Evolutionary conservation across 2,329 filamentous ascomycete species (phyloP).

Genomic region (Lasiodiplodia theobromae): DNA sequence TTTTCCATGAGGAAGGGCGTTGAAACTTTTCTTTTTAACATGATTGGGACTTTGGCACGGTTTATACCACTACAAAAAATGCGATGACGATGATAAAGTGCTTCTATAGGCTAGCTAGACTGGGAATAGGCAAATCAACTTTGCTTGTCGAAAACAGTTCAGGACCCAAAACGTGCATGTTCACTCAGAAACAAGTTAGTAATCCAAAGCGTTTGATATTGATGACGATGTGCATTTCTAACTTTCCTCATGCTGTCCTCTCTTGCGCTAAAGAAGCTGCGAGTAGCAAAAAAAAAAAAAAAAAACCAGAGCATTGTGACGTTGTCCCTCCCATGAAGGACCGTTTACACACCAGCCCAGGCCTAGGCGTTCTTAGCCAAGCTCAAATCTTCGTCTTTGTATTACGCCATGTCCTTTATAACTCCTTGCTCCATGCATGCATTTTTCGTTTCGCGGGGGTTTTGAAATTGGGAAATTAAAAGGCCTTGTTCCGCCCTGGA

Average conservation of each 20-base stretch:
- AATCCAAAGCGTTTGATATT: not conserved
- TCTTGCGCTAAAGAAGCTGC: not conserved
- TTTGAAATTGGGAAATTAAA: not conserved
- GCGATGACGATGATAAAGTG: constrained; percentile 12
- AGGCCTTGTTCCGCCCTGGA: not conserved
- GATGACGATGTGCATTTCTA: no score
- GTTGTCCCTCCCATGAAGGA: not conserved
- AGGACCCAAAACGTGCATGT: not conserved
- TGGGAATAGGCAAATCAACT: constrained; percentile 26
- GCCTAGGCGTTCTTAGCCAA: not conserved
- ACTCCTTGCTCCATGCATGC: constrained; percentile 20
- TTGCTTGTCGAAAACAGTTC: not conserved
- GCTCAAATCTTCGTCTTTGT: not conserved
- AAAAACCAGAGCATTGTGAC: not conserved
- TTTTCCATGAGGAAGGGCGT: constrained; percentile 13
- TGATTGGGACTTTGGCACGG: constrained; percentile 2
- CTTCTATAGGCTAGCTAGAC: constrained; percentile 8
- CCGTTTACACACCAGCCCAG: not conserved
- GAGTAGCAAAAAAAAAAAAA: not conserved
- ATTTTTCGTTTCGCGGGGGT: not conserved
- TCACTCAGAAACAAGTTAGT: not conserved
- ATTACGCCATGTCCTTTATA: not conserved
- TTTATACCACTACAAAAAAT: constrained; percentile 27
- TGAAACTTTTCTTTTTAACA: constrained; percentile 16
- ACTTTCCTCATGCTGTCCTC: not conserved